Base-by-base conservation (phyloP, 345 rosid species). In the Rhodomyrtus tomentosa region DNA sequence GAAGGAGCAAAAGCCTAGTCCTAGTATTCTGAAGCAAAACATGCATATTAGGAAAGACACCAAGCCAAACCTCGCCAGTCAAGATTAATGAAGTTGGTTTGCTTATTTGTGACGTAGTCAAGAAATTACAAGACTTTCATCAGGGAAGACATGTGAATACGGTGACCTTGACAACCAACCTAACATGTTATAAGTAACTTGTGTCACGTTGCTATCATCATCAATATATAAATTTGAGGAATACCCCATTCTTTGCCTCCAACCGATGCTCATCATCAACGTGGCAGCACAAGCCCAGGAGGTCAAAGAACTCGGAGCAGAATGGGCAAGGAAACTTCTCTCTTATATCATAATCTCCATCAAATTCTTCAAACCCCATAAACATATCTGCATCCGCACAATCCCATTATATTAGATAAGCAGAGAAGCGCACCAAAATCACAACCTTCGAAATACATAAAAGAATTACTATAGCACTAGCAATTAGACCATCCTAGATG, bases 301-400 rank as follows among this genome's bases (percentile, higher is more conserved):
- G 95, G 88, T 96, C 98, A 86, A 93, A 96, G 84, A 91, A 92
- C 81, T 95, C 97, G 15, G 98, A 90, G 86, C 98, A 96, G 89
- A 96, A 96, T 42, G 99, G 99, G 89, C 99, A 96, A 45, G 96
- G 93, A 88, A 93, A 96, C 90, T 96, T 98, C 89, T 95, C 99
- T 88, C 95, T 91, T 82, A 92, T 87, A 88, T 96, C 98, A 89
- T 93, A 98, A 88, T 96, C 99, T 81, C 92, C 98, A 85, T 93
- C 98, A 15, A 92, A 85, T 86, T 96, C 98, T 88, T 96, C 99
- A 87, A 93, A 93, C 76, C 94, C 95, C 93, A 93, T 90, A 82
- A 90, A 93, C 89, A 92, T 88, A 82, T 96, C 98, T 94, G 98
- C 92, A 91, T 50, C 88, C 87, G 88, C 58, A 83, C 27, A 68